Evolutionary conservation across 2,329 filamentous ascomycete species (phyloP).

Genomic region (Daldinia sp.): DNA sequence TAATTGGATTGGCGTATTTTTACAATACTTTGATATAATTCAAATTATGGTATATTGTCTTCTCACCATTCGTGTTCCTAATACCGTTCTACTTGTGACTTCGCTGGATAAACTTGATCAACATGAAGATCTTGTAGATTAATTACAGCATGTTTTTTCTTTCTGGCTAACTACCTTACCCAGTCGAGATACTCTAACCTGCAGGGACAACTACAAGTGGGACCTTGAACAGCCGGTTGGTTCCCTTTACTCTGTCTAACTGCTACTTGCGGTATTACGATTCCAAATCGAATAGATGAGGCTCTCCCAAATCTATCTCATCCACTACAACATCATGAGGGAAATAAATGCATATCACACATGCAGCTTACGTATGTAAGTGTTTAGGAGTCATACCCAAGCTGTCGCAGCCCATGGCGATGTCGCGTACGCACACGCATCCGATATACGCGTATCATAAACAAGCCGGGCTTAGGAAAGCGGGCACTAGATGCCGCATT

Average conservation of each 20-base stretch:
- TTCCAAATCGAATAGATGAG: not conserved
- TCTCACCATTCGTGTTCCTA: not conserved
- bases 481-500: conserved; percentile 28
- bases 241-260: not conserved
- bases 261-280: not conserved
- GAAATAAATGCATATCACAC: not conserved
- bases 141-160: not conserved
- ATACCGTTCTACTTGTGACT: not conserved
- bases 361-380: conserved; percentile 1
- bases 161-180: not conserved
- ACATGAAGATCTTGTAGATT: not conserved
- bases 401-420: not conserved
- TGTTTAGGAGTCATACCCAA: not conserved
- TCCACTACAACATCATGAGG: not conserved
- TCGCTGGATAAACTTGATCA: not conserved
- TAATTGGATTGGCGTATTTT: not conserved
- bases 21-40: conserved; percentile 11
- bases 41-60: conserved; percentile 5
- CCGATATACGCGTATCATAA: conserved; percentile 5
- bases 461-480: not conserved
- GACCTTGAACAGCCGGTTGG: conserved; percentile 3
- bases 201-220: not conserved
- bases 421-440: conserved; percentile 4
- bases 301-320: not conserved
- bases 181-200: not conserved